Evolutionary conservation across 2,329 filamentous ascomycete species (phyloP), one percentile per base, ranked within the genome.

Genomic region (Alternaria rosae): DNA sequence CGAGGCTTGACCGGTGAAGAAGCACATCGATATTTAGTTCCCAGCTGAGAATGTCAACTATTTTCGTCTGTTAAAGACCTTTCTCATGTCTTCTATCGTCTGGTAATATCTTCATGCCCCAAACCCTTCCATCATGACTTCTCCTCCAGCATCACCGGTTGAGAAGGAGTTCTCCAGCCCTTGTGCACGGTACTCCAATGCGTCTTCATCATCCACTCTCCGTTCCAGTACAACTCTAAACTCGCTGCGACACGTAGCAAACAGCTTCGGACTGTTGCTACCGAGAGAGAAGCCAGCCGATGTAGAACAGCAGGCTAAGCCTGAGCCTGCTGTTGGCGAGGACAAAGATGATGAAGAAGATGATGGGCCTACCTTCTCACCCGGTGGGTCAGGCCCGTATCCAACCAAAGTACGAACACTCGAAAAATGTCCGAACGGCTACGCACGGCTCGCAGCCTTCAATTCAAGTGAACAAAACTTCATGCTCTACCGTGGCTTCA

Each of bases 381-480:
- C 17, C 17, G 17, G 38, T 21, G 38, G 28, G 15, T 8, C 13
- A 21, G 15, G 48, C 6, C 43, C 26, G 9, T 28, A 57, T 12
- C 15, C 23, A 30, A 41, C 32, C 38, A 44, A 48, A 3, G 26
- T 42, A 6, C 38, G 54, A 10, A 28, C 35, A 72, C 69, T 75
- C 23, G 67, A 77, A 8, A 26, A 58, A 10, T 69, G 60, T 30
- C 69, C 72, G 8, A 30, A 67, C 17, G 76, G 76, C 5, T 77
- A 78, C 59, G 65, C 73, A 7, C 61, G 61, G 4, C 57, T 77
- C 2, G 73, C 76, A 9, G 66, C 67, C 1, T 76, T 76, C 54
- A 66, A 73, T 30, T 61, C 70, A 6, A 73, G 73, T 47, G 76
- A 78, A 35, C 65, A 61, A 5, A 73, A 71, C 54, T 76, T 78